phyloP scores from a whole-genome alignment of 2,329 filamentous ascomycete species.

The Pseudogymnoascus sp. region DNA sequence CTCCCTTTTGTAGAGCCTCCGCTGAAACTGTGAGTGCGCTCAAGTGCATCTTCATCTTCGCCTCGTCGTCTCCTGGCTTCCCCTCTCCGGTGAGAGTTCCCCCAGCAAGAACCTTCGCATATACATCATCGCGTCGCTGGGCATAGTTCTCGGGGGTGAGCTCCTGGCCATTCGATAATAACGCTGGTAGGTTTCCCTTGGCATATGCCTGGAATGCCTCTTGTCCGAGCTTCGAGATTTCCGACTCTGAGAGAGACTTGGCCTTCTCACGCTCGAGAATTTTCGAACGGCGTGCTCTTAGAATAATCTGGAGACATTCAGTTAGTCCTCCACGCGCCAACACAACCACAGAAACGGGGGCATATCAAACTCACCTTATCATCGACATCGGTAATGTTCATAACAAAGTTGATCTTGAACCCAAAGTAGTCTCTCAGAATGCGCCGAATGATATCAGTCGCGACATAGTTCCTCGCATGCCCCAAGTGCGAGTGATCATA shows the following conservation, averaged over 20 bases:
- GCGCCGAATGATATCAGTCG: conserved; percentile 63
- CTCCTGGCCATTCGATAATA: conserved; percentile 39
- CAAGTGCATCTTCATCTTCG: conserved; percentile 69
- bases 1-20: conserved; percentile 41
- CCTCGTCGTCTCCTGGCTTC: conserved; percentile 52
- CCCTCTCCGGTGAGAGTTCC: conserved; percentile 51
- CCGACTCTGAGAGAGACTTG: conserved; percentile 50
- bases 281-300: conserved; percentile 70
- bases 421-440: conserved; percentile 64
- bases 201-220: conserved; percentile 52
- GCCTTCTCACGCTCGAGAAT: conserved; percentile 73
- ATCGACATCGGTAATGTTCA: conserved; percentile 68
- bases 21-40: conserved; percentile 40
- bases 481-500: conserved; percentile 66
- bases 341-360: background rate
- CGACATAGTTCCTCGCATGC: conserved; percentile 68
- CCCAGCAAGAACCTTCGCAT: conserved; percentile 49
- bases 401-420: conserved; percentile 61
- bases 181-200: conserved; percentile 47
- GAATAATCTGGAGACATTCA: conserved; percentile 49
- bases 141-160: conserved; percentile 48
- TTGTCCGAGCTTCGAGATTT: conserved; percentile 43
- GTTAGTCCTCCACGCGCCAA: conserved; percentile 11
- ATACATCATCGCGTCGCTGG: conserved; percentile 44
- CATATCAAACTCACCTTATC: conserved; percentile 41